A percentile compares a stretch with the other conserved stretches of the same genome.
Evolutionary conservation across 306 rosid species (phyloP).

Genomic region (Prunus persica): DNA sequence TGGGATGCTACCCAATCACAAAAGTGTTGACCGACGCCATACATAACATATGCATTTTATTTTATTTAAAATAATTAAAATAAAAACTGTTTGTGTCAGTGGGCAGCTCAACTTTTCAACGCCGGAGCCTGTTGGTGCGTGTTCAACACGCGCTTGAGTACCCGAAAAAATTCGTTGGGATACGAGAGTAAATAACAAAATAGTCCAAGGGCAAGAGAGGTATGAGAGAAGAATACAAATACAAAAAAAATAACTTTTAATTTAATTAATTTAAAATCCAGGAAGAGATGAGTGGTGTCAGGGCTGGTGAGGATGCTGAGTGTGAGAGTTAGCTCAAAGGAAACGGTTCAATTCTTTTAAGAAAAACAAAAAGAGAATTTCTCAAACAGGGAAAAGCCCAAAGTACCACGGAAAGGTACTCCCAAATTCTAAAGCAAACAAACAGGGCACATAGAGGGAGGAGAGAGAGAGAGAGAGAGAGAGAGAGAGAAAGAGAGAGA

Average conservation of each 20-base stretch:
- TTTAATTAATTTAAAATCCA: neutral
- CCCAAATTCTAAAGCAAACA: conserved; percentile 25
- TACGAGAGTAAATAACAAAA: neutral
- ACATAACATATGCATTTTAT: neutral
- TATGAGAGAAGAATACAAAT: neutral
- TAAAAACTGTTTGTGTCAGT: conserved; percentile 11
- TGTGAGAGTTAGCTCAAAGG: too few species aligned
- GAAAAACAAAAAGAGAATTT: neutral
- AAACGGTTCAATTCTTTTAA: neutral
- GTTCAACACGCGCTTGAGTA: neutral
- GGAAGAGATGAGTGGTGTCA: neutral
- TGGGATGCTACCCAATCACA: conserved; percentile 24
- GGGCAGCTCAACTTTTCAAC: conserved; percentile 8
- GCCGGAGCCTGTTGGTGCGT: conserved; percentile 24
- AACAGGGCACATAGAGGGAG: conserved; percentile 19
- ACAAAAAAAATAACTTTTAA: neutral
- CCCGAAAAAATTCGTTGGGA: neutral
- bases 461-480: neutral
- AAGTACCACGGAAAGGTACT: conserved; percentile 76
- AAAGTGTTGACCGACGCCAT: conserved; percentile 44
- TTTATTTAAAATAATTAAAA: neutral
- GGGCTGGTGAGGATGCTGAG: neutral
- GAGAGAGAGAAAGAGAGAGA: neutral
- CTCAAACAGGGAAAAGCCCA: conserved; percentile 6
- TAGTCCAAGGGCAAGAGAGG: conserved; percentile 17